A percentile compares a stretch with the other conserved stretches of the same genome.
These are phyloP conservation scores for Apiospora kogelbergensis DNA, from an alignment of 2,329 filamentous ascomycete genomes.

Conservation along the genomic window DNA sequence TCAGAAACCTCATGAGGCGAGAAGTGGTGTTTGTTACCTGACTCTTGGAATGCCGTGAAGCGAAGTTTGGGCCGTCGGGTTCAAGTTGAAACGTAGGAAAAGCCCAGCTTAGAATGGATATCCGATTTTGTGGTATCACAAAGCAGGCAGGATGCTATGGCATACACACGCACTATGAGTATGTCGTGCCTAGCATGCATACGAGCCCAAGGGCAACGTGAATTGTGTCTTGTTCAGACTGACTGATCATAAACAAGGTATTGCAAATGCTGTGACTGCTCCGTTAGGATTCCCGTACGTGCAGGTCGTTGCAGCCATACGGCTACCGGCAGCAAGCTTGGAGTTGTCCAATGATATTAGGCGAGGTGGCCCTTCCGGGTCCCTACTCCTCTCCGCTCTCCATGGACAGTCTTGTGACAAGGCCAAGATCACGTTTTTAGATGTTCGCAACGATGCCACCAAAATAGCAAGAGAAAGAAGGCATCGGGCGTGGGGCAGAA, in stretches of 20 bases:
- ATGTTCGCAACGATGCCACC: neutral
- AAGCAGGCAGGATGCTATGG: neutral
- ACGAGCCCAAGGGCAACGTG: constrained; percentile 2
- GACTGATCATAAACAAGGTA: neutral
- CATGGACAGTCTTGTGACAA: neutral
- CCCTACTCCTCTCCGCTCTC: neutral
- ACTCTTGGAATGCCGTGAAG: neutral
- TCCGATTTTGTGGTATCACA: neutral
- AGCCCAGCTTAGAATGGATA: neutral
- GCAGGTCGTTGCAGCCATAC: neutral
- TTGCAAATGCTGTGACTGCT: neutral
- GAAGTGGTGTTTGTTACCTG: neutral
- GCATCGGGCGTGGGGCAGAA: neutral
- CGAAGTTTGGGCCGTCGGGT: neutral
- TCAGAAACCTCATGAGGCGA: neutral
- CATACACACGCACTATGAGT: neutral
- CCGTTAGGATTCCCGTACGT: neutral
- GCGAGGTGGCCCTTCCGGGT: neutral
- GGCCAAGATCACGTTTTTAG: neutral
- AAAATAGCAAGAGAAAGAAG: neutral
- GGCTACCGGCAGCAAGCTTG: neutral
- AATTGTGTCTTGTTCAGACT: neutral
- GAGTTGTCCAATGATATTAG: neutral
- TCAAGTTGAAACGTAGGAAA: neutral
- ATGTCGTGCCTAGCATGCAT: constrained; percentile 4